A percentile compares a stretch with the other conserved stretches of the same genome.
Evolutionary conservation across 352 stramenopile species (phyloP).

Genomic region (Peronospora belbahrii): DNA sequence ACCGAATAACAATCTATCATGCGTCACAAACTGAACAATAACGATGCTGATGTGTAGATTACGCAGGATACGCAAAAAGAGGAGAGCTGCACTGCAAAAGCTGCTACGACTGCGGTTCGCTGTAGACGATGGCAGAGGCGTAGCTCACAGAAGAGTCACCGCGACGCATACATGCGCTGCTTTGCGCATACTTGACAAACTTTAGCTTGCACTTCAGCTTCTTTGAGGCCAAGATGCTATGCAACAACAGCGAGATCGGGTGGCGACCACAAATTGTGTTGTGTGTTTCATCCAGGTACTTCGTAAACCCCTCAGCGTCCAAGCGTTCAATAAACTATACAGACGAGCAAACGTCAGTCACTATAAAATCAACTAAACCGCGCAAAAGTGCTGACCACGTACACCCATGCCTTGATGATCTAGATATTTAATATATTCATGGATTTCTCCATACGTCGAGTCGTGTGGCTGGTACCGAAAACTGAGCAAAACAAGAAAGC

Average conservation of each 20-base stretch:
- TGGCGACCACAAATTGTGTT: constrained; percentile 98
- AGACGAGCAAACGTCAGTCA: background rate
- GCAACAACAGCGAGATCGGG: constrained; percentile 84
- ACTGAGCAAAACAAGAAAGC: constrained; percentile 16
- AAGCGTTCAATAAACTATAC: constrained; percentile 86
- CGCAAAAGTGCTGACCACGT: background rate
- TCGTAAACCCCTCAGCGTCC: constrained; percentile 86
- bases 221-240: constrained; percentile 46
- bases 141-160: constrained; percentile 93
- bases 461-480: constrained; percentile 89
- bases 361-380: background rate
- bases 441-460: constrained; percentile 81
- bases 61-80: constrained; percentile 7
- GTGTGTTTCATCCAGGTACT: constrained; percentile 90
- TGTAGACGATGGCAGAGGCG: constrained; percentile 87
- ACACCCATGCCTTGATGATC: constrained; percentile 87
- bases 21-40: background rate
- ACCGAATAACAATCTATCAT: background rate
- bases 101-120: constrained; percentile 25
- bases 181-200: constrained; percentile 93
- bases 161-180: constrained; percentile 73
- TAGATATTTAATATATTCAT: constrained; percentile 93
- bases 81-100: background rate
- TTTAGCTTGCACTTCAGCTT: constrained; percentile 69
- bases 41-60: constrained; percentile 7